Conservation (phyloP, 1,139 yeast genomes). For the Nakaseomyces kungkrabaensis region DNA sequence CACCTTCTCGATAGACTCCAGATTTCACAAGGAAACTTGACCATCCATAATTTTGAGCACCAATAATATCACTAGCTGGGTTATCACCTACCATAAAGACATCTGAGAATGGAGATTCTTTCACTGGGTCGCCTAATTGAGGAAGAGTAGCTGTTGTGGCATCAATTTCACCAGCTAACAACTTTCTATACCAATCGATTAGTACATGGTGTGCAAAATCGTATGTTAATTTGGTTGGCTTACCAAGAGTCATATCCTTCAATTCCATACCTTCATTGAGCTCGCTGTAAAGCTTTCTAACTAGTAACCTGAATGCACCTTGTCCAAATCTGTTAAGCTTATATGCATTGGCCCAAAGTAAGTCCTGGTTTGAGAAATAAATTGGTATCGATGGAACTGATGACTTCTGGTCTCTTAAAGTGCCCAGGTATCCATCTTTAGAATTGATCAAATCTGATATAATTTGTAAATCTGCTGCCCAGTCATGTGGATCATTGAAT, state of each 20-base stretch:
- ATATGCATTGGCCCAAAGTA: slow-evolving; percentile 85
- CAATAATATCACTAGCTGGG: slow-evolving; percentile 84
- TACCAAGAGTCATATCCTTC: slow-evolving; percentile 62
- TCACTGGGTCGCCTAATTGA: slow-evolving; percentile 18
- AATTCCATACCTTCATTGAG: slow-evolving; percentile 44
- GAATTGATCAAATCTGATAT: slow-evolving; percentile 64
- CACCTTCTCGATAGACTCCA: slow-evolving; percentile 76
- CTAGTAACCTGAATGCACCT: slow-evolving; percentile 68
- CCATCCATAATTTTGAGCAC: slow-evolving; percentile 88
- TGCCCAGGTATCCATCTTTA: slow-evolving; percentile 55
- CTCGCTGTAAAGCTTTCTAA: slow-evolving; percentile 54
- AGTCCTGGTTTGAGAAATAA: slow-evolving; percentile 77
- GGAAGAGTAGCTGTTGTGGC: slow-evolving; percentile 18
- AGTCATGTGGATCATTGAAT: slow-evolving; percentile 85
- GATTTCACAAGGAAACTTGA: slow-evolving; percentile 71
- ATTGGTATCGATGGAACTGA: slow-evolving; percentile 62
- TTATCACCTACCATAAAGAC: slow-evolving; percentile 96
- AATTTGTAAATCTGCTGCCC: slow-evolving; percentile 79
- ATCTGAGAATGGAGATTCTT: slow-evolving; percentile 32
- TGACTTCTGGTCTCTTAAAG: slow-evolving; percentile 34
- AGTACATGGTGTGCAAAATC: slow-evolving; percentile 73
- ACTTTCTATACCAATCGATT: slow-evolving; percentile 44
- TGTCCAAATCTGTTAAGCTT: slow-evolving; percentile 78
- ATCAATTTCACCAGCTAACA: slow-evolving; percentile 20
- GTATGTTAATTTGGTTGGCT: slow-evolving; percentile 73